Conservation (phyloP, 2,329 filamentous ascomycete genomes). For the Gnomoniopsis sp. region DNA sequence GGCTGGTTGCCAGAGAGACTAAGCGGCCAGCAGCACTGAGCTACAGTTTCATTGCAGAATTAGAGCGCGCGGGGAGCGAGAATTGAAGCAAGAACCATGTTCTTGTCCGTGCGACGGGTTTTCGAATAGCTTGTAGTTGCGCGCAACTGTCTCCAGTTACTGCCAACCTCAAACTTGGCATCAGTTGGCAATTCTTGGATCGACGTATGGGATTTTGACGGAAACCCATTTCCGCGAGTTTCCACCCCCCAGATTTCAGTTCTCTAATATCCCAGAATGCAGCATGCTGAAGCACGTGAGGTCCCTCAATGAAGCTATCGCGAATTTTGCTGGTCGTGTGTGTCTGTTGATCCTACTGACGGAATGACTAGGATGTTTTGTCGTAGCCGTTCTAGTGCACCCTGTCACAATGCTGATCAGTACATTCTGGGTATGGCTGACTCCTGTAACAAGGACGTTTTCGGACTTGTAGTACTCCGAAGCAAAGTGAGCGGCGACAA, state of each 20-base stretch:
- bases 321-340: background rate
- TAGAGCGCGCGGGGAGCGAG: background rate
- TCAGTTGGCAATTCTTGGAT: slow-evolving; percentile 9
- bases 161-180: slow-evolving; percentile 6
- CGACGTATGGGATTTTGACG: slow-evolving; percentile 1
- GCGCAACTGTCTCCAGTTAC: too few relatives aligned
- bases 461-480: too few relatives aligned
- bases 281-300: background rate
- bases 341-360: too few relatives aligned
- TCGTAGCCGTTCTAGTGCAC: too few relatives aligned
- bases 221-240: background rate
- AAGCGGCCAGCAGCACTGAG: background rate
- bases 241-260: background rate
- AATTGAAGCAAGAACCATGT: background rate
- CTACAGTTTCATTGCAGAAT: too few relatives aligned
- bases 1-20: background rate
- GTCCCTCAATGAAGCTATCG: slow-evolving; percentile 1
- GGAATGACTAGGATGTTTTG: too few relatives aligned
- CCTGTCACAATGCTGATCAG: too few relatives aligned
- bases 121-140: background rate
- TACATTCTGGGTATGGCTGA: too few relatives aligned
- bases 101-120: background rate
- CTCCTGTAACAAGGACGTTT: too few relatives aligned
- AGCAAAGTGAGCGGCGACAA: background rate
- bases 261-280: background rate